Evolutionary conservation across 2,329 filamentous ascomycete species (phyloP), one percentile per base, ranked within the genome.

Genomic region (Cephalotrichum gorgonifer): DNA sequence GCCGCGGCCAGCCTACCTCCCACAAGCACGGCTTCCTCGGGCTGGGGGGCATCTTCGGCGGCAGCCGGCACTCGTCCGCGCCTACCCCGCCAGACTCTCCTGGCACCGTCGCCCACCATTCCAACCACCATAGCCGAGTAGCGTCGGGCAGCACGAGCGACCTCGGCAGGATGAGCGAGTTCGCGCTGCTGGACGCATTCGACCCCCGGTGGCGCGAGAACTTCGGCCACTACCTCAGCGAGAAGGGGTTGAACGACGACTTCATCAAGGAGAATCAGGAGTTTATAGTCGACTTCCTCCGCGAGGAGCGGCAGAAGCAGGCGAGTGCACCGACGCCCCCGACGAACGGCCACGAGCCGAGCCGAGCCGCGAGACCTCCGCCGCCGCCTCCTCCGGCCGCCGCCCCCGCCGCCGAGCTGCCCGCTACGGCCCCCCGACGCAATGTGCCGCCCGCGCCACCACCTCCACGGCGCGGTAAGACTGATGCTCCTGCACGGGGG

Each of bases 261-360:
- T 79, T 83, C 53, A 84, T 84, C 58, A 76, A 74, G 54, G 79
- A 82, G 33, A 83, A 84, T 57, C 80, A 84, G 57, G 79, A 83
- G 56, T 84, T 84, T 54, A 84, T 84, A 58, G 74, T 83, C 54
- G 74, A 80, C 35, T 84, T 83, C 56, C 64, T 84, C 52, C 75
- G 74, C 54, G 69, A 81, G 51, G 74, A 83, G 55, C 75, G 76
- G 61, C 68, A 66, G 54, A 68, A 65, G 56, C 57, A 58, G 52
- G 43, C 38, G 23, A 44, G 49, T 45, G 44, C 50, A 22, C 44
- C 53, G 38, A 41, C 56, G 12, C 33, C 53, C 6, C 47, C 55
- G 23, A 31, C 50, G 23, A 52, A 54, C 42, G 47, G 51, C 42
- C 48, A 50, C 22, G 47, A 44, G 6, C n/a, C 35, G n/a, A 43